Conservation (phyloP, 2,329 filamentous ascomycete genomes). For the Plenodomus lindquistii region DNA sequence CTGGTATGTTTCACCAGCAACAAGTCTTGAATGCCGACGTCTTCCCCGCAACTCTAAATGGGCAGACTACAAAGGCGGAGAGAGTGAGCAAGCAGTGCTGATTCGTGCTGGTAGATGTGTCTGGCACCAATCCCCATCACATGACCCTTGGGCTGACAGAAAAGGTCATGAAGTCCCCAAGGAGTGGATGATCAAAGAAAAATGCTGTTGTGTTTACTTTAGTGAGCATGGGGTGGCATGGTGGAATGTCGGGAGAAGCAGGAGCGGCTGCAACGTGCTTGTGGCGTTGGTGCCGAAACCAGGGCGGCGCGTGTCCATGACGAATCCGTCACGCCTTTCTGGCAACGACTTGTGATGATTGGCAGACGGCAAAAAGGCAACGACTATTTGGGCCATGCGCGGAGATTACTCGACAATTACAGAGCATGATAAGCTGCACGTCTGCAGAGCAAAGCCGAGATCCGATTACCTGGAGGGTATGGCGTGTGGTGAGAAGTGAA, state of each 20-base stretch:
- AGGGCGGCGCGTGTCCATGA: constrained; percentile 4
- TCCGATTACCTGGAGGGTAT: not conserved
- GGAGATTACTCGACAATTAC: constrained; percentile 19
- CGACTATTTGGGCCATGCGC: not conserved
- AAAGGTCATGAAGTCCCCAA: too few relatives aligned
- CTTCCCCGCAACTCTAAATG: constrained; percentile 5
- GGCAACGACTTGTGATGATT: constrained; percentile 14
- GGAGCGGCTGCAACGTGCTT: constrained; percentile 5
- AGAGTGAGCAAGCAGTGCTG: not conserved
- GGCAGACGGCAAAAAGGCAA: constrained; percentile 11
- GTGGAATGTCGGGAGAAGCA: not conserved
- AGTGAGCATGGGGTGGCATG: not conserved
- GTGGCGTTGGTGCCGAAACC: constrained; percentile 5
- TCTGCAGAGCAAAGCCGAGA: constrained; percentile 2
- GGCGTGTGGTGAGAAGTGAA: not conserved
- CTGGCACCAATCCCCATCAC: not conserved
- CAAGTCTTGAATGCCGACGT: constrained; percentile 8
- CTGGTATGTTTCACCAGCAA: constrained; percentile 9
- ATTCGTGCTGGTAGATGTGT: not conserved
- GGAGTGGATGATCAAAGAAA: not conserved
- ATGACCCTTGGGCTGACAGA: too few relatives aligned
- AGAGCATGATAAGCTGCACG: constrained; percentile 1
- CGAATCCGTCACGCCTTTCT: constrained; percentile 2
- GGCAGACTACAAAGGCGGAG: not conserved
- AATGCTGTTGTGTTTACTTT: not conserved